phyloP scores from a whole-genome alignment of 768 basidiomycete species.

The Mrakia blollopis region DNA sequence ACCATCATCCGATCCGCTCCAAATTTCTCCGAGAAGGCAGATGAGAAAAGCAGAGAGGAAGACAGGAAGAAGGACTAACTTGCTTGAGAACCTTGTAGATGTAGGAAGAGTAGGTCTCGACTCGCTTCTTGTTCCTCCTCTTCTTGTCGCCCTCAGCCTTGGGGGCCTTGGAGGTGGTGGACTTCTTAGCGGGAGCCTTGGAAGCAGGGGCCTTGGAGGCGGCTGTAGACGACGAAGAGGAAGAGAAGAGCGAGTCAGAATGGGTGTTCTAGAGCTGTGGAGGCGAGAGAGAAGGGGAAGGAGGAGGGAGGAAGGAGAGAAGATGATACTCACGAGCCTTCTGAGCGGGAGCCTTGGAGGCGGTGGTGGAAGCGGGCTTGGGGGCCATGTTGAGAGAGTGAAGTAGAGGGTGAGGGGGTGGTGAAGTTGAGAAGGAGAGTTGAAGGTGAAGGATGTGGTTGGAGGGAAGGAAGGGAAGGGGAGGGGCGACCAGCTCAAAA shows the following conservation, averaged over 20 bases:
- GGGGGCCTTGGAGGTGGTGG: conserved; percentile 28
- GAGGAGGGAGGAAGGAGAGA: too few relatives aligned
- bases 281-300: not conserved
- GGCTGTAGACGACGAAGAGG: conserved; percentile 7
- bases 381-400: conserved; percentile 18
- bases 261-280: too few relatives aligned
- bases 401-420: conserved; percentile 36
- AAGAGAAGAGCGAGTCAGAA: not conserved
- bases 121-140: conserved; percentile 33
- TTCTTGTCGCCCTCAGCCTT: conserved; percentile 33
- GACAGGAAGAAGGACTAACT: not conserved
- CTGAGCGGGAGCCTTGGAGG: conserved; percentile 24
- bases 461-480: not conserved
- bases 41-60: too few relatives aligned
- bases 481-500: not conserved
- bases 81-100: conserved; percentile 33
- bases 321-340: conserved; percentile 7
- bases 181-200: conserved; percentile 33
- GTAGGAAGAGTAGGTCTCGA: conserved; percentile 33
- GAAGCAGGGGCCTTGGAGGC: conserved; percentile 32
- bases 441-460: not conserved
- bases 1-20: too few relatives aligned
- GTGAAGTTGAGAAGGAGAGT: conserved; percentile 36
- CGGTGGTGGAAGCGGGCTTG: conserved; percentile 28
- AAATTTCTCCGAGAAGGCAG: too few relatives aligned